Conservation (phyloP, 495 filamentous ascomycete genomes). For the Aspergillus biplanus region DNA sequence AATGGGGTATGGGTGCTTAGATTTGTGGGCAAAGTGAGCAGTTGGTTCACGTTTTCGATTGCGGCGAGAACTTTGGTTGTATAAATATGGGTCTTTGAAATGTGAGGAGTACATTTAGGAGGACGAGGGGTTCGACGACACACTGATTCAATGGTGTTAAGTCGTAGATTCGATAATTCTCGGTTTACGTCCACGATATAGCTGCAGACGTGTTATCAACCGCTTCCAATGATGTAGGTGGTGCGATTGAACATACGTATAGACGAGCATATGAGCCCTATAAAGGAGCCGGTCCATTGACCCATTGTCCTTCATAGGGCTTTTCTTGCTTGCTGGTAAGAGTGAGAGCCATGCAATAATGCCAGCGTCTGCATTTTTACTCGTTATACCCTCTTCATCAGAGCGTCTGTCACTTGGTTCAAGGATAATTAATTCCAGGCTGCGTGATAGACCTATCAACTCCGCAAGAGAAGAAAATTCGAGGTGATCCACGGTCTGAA, state of each 20-base stretch:
- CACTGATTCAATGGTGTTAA: slow-evolving; percentile 22
- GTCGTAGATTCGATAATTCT: slow-evolving; percentile 18
- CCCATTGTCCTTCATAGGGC: slow-evolving; percentile 17
- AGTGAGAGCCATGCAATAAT: slow-evolving; percentile 21
- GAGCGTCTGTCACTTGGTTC: slow-evolving; percentile 1
- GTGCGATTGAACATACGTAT: slow-evolving; percentile 13
- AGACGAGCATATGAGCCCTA: slow-evolving; percentile 24
- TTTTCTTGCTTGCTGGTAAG: slow-evolving; percentile 16
- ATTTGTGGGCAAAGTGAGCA: slow-evolving; percentile 25
- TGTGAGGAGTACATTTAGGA: slow-evolving; percentile 3
- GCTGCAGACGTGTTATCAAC: slow-evolving; percentile 8
- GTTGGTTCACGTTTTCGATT: slow-evolving; percentile 21
- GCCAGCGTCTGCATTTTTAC: slow-evolving; percentile 18
- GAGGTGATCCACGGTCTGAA: slow-evolving; percentile 11
- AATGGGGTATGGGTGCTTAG: slow-evolving; percentile 23
- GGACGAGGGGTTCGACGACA: slow-evolving; percentile 21
- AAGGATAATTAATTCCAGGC: slow-evolving; percentile 19
- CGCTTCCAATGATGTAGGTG: not conserved
- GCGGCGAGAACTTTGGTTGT: slow-evolving; percentile 21
- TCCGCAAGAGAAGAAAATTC: slow-evolving; percentile 27
- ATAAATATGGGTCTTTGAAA: slow-evolving; percentile 5
- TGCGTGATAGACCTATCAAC: slow-evolving; percentile 20
- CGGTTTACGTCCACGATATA: slow-evolving; percentile 26
- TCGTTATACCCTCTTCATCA: slow-evolving; percentile 3
- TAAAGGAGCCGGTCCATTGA: slow-evolving; percentile 26